These are phyloP conservation scores for Suillus decipiens DNA, from an alignment of 768 basidiomycete species.

Conservation along the genomic window DNA sequence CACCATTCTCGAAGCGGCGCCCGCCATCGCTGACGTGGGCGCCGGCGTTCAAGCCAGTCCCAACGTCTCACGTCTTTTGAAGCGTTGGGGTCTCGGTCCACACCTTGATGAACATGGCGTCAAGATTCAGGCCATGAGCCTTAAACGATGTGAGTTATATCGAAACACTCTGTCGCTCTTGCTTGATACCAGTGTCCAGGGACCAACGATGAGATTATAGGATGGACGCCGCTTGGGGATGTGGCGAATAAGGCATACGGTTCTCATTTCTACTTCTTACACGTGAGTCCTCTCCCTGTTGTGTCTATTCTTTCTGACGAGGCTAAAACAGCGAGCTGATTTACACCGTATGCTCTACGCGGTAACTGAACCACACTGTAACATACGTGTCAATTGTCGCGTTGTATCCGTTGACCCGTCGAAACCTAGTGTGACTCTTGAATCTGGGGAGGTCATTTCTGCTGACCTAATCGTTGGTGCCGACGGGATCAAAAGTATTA, in stretches of 20 bases:
- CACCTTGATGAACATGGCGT: slow-evolving; percentile 41
- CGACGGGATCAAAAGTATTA: slow-evolving; percentile 55
- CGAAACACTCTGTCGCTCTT: background rate
- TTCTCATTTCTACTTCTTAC: slow-evolving; percentile 35
- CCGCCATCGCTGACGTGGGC: slow-evolving; percentile 44
- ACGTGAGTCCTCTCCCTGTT: slow-evolving; percentile 28
- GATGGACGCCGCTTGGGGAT: slow-evolving; percentile 39
- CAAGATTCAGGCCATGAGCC: slow-evolving; percentile 39
- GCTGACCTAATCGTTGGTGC: slow-evolving; percentile 54
- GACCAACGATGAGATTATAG: slow-evolving; percentile 36
- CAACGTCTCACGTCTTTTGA: slow-evolving; percentile 46
- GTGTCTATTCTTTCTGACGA: background rate
- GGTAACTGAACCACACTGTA: slow-evolving; percentile 38
- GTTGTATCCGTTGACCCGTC: slow-evolving; percentile 38
- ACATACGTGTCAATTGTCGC: slow-evolving; percentile 37
- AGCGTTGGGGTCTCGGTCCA: slow-evolving; percentile 52
- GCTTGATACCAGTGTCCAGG: slow-evolving; percentile 17
- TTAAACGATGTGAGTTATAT: slow-evolving; percentile 42
- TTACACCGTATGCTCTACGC: slow-evolving; percentile 42
- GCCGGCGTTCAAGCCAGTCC: slow-evolving; percentile 53
- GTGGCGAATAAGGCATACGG: slow-evolving; percentile 34
- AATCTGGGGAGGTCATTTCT: slow-evolving; percentile 43
- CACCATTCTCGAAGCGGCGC: slow-evolving; percentile 49
- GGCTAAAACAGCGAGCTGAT: slow-evolving; percentile 42
- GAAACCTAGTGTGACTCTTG: slow-evolving; percentile 38